phyloP scores from a whole-genome alignment of 1,284 basidiomycete species.

The Pholiota adiposa region DNA sequence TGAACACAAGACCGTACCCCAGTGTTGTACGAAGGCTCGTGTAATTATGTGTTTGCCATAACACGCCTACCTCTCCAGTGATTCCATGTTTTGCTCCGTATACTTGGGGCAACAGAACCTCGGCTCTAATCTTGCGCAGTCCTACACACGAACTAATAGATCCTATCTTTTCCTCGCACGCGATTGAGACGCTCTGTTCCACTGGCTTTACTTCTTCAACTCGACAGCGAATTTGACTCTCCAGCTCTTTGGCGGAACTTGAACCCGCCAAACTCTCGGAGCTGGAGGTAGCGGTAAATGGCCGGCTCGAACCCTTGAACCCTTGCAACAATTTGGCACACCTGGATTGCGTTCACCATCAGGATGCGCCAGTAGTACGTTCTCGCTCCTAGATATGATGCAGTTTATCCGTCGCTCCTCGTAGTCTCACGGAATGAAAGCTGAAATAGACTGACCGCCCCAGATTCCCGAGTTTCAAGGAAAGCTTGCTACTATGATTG shows the following conservation, averaged over 20 bases:
- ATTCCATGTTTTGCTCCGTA: constrained; percentile 19
- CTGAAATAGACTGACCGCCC: constrained; percentile 11
- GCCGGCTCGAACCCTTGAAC: constrained; percentile 1
- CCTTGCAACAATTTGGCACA: constrained; percentile 8
- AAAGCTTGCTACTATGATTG: constrained; percentile 24
- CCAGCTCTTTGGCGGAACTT: constrained; percentile 1
- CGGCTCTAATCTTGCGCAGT: constrained; percentile 17
- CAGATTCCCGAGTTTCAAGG: constrained; percentile 18
- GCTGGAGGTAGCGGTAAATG: neutral
- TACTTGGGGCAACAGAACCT: constrained; percentile 5
- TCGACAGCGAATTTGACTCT: neutral
- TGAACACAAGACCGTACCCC: constrained; percentile 26
- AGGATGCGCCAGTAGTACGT: neutral
- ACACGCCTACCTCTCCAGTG: constrained; percentile 13
- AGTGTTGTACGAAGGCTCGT: constrained; percentile 9
- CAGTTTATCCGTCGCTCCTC: constrained; percentile 4
- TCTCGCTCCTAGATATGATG: constrained; percentile 8
- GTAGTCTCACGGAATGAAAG: constrained; percentile 4
- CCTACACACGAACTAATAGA: constrained; percentile 18
- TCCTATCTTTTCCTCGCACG: constrained; percentile 16
- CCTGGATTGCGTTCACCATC: constrained; percentile 10
- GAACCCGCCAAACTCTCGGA: constrained; percentile 2
- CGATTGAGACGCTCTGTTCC: neutral
- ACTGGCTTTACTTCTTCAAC: neutral
- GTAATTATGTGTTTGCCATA: constrained; percentile 15